Conservation (phyloP, 495 filamentous ascomycete species). For the Evansstolkia leycettana region DNA sequence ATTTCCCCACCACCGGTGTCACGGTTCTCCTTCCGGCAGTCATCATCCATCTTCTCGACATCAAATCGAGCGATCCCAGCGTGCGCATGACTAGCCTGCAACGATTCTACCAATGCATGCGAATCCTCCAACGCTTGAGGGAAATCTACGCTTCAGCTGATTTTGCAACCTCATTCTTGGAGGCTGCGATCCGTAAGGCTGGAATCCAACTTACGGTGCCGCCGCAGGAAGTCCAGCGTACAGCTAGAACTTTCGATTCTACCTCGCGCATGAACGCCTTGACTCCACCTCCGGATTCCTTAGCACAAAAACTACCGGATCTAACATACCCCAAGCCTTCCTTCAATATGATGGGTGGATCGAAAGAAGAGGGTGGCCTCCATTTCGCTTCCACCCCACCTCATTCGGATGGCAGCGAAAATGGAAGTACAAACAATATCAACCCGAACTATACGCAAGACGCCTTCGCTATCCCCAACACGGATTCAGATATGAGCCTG, state of each 20-base stretch:
- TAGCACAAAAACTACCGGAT: slow-evolving; percentile 31
- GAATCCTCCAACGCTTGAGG: slow-evolving; percentile 64
- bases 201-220: slow-evolving; percentile 43
- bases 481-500: slow-evolving; percentile 25
- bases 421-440: slow-evolving; percentile 31
- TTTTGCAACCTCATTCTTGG: slow-evolving; percentile 73
- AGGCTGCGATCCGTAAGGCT: slow-evolving; percentile 72
- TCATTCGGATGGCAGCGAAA: slow-evolving; percentile 32
- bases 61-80: slow-evolving; percentile 61
- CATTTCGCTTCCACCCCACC: slow-evolving; percentile 31
- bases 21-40: slow-evolving; percentile 82
- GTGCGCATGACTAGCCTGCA: slow-evolving; percentile 55
- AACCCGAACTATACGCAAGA: slow-evolving; percentile 22
- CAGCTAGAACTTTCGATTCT: slow-evolving; percentile 9
- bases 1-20: slow-evolving; percentile 75
- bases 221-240: slow-evolving; percentile 24
- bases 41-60: slow-evolving; percentile 82
- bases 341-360: slow-evolving; percentile 5
- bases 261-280: slow-evolving; percentile 20
- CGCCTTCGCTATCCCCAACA: slow-evolving; percentile 22
- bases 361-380: slow-evolving; percentile 8
- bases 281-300: slow-evolving; percentile 33
- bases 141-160: slow-evolving; percentile 81
- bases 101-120: slow-evolving; percentile 78
- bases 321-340: slow-evolving; percentile 26